phyloP scores from a whole-genome alignment of 2,329 filamentous ascomycete species.

The Cytospora piceae region DNA sequence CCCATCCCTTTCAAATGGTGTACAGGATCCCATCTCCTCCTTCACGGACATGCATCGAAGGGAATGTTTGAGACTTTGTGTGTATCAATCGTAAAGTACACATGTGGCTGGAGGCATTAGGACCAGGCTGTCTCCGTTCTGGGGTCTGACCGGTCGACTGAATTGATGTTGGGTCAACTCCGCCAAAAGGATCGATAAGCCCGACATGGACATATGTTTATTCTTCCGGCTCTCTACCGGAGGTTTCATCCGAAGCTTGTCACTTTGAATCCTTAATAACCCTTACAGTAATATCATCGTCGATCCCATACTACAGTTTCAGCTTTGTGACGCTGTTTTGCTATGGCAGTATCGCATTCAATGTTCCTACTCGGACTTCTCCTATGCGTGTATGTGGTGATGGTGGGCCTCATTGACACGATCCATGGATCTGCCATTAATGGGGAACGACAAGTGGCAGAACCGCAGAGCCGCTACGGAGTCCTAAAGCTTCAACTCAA shows the following conservation, averaged over 20 bases:
- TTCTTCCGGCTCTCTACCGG: not conserved
- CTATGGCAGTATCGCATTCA: not conserved
- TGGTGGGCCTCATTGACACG: conserved; percentile 11
- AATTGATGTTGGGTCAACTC: conserved; percentile 12
- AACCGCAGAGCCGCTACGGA: not conserved
- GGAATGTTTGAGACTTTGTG: not conserved
- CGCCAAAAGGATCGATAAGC: conserved; percentile 19
- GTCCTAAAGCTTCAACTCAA: conserved; percentile 11
- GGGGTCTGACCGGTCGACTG: not conserved
- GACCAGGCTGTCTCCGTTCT: conserved; percentile 8
- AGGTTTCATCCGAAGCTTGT: not conserved
- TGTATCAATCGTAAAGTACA: not conserved
- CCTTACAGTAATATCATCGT: conserved; percentile 22
- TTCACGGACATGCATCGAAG: not conserved
- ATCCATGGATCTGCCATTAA: conserved; percentile 5
- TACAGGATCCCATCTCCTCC: too few relatives aligned
- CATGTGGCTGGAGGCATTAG: conserved; percentile 2
- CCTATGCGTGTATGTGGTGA: not conserved
- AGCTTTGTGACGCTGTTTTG: conserved; percentile 8
- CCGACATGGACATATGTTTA: not conserved
- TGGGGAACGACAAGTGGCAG: conserved; percentile 25
- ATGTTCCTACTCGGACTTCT: not conserved
- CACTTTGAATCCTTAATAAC: not conserved
- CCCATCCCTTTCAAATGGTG: not conserved
- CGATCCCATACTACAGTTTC: conserved; percentile 5